Percentiles rank a stretch among this genome's conserved stretches.
Evolutionary conservation across 306 rosid species (phyloP).

Genomic region (Vicia villosa): DNA sequence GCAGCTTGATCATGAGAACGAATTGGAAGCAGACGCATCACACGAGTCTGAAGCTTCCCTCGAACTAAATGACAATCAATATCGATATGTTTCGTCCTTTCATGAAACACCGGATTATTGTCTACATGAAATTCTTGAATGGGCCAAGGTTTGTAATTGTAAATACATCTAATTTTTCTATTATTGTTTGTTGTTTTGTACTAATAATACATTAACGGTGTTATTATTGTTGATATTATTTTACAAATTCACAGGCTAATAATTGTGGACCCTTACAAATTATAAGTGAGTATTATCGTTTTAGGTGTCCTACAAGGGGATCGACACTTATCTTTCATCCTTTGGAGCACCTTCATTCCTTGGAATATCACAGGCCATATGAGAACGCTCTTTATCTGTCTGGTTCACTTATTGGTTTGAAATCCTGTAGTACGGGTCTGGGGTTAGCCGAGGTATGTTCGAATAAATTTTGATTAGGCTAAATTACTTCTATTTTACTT

Average conservation of each 20-base stretch:
- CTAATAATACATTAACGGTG: slow-evolving; percentile 17
- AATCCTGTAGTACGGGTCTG: slow-evolving; percentile 67
- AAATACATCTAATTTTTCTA: slow-evolving; percentile 14
- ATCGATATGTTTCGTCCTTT: too few relatives aligned
- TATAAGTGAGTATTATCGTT: slow-evolving; percentile 76
- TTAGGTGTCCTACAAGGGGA: slow-evolving; percentile 76
- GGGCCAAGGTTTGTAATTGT: slow-evolving; percentile 83
- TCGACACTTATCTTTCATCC: slow-evolving; percentile 80
- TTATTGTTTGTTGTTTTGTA: slow-evolving; percentile 27
- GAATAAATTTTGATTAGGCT: slow-evolving; percentile 20
- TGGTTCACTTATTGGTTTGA: slow-evolving; percentile 80
- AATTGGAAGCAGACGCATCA: too few relatives aligned
- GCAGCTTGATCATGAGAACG: too few relatives aligned
- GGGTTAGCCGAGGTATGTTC: slow-evolving; percentile 79
- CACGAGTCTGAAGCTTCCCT: too few relatives aligned
- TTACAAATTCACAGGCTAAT: slow-evolving; percentile 64
- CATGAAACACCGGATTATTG: too few relatives aligned
- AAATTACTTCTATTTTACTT: slow-evolving; percentile 25
- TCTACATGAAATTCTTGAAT: slow-evolving; percentile 83
- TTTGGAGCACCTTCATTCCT: slow-evolving; percentile 53
- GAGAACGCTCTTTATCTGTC: slow-evolving; percentile 59
- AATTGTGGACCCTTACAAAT: slow-evolving; percentile 84
- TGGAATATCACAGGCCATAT: slow-evolving; percentile 57
- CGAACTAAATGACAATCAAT: too few relatives aligned
- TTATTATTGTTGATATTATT: slow-evolving; percentile 16